Conservation (phyloP, 306 rosid genomes). For the Sophora flavescens region DNA sequence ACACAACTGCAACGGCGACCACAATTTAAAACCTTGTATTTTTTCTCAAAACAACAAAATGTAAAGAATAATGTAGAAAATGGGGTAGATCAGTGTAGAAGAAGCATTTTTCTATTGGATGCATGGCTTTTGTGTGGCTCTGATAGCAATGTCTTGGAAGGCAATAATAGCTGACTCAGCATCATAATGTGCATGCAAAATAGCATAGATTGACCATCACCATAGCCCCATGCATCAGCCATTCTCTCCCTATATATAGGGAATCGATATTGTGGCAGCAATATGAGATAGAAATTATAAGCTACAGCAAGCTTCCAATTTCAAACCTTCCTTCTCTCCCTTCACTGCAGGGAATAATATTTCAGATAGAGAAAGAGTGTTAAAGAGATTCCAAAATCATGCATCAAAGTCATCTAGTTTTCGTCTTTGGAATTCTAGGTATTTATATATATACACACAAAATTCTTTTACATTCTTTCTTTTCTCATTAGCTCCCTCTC, state of each 20-base stretch:
- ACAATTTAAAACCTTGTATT: too few relatives aligned
- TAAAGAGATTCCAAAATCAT: constrained; percentile 34
- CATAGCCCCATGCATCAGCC: constrained; percentile 45
- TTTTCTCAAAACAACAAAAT: too few relatives aligned
- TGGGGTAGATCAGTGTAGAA: too few relatives aligned
- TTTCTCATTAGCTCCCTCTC: neutral
- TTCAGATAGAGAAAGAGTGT: neutral
- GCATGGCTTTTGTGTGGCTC: constrained; percentile 27
- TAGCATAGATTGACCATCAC: neutral
- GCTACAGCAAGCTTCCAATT: constrained; percentile 2
- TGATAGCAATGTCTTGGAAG: constrained; percentile 32
- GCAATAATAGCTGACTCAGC: constrained; percentile 42
- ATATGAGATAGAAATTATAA: constrained; percentile 37
- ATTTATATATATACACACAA: constrained; percentile 21
- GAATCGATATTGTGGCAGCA: constrained; percentile 15
- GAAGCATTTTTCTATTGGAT: neutral
- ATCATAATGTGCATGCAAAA: constrained; percentile 51
- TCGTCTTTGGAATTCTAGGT: constrained; percentile 82
- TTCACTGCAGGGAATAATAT: constrained; percentile 23
- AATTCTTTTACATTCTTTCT: constrained; percentile 7
- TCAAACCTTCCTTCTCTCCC: constrained; percentile 39
- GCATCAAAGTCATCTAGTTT: constrained; percentile 54
- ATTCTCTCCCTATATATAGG: constrained; percentile 53
- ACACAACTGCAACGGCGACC: too few relatives aligned
- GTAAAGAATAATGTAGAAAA: too few relatives aligned